Evolutionary conservation across 345 rosid genomes (phyloP), one percentile per base, ranked within the genome.

Genomic region (Psidium guajava): DNA sequence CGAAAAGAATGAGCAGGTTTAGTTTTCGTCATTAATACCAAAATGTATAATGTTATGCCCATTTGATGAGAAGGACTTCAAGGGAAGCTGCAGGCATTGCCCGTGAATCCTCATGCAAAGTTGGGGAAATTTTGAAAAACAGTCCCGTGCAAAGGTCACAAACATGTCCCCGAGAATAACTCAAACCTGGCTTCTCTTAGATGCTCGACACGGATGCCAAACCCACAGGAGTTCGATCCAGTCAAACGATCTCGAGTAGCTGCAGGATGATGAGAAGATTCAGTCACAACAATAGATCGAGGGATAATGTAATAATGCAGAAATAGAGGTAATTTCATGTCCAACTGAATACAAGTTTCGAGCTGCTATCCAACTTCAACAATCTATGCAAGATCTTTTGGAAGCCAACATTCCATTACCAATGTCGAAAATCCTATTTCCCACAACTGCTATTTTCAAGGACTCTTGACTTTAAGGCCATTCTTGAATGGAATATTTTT

Each of bases 181-280:
- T 28, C 28, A 83, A 87, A 95, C 99, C 98, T 95, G 83, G 98
- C 98, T 89, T 94, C 98, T 87, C 95, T 88, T 82, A 95, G 58
- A 91, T 92, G 93, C 86, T 97, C 99, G 5, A 95, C 90, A 10
- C 94, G 93, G 81, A 97, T 87, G 87, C 99, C 99, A 27, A 94
- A 94, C 49, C 98, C 99, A 87, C 75, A 92, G 54, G 87, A 83
- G 81, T 88, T 87, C 61, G 90, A 85, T 86, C 98, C 91, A 61
- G 88, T 88, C 25, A 83, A 50, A 64, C 91, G 93, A 88, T 95
- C 92, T 85, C 93, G 92, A 10, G 92, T 94, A 84, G 96, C 99
- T 94, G 93, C 91, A 94, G 69, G 56, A 84, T 50, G 69, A 88
- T 50, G 57, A 49, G 53, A 83, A 69, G 77, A 69, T 69, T 40